phyloP scores from a whole-genome alignment of 768 basidiomycete species.

The Serendipita sp. region DNA sequence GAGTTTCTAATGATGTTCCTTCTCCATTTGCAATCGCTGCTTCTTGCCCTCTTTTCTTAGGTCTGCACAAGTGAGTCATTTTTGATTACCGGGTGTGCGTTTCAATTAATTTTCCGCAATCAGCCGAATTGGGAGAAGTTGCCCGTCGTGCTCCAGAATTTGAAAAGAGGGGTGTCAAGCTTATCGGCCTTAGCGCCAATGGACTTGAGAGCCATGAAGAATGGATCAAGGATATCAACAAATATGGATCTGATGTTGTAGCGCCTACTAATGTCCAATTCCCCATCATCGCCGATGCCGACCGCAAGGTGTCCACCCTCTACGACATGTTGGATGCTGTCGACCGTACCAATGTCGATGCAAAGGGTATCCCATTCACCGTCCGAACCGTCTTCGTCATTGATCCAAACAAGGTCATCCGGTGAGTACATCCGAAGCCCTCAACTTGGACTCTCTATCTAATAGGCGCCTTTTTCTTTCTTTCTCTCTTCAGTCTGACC shows the following conservation, averaged over 20 bases:
- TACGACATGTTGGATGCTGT: slow-evolving; percentile 97
- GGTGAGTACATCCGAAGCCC: slow-evolving; percentile 17
- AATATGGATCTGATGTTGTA: slow-evolving; percentile 44
- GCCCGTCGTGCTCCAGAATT: slow-evolving; percentile 79
- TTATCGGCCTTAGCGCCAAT: slow-evolving; percentile 90
- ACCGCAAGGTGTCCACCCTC: slow-evolving; percentile 50
- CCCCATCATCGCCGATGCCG: slow-evolving; percentile 93
- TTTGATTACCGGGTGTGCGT: too few species aligned
- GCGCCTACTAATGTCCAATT: slow-evolving; percentile 66
- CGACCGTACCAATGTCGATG: slow-evolving; percentile 78
- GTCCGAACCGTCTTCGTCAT: slow-evolving; percentile 96
- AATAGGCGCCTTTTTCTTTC: too few species aligned
- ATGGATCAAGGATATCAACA: slow-evolving; percentile 84
- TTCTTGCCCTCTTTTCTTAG: too few species aligned
- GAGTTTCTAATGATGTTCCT: too few species aligned
- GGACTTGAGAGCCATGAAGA: slow-evolving; percentile 63
- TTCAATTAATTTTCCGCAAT: too few species aligned
- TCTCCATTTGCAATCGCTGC: too few species aligned
- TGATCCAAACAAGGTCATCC: slow-evolving; percentile 91
- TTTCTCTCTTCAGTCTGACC: slow-evolving; percentile 27
- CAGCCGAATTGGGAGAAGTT: slow-evolving; percentile 59
- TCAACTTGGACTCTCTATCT: too few species aligned
- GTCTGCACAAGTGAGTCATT: slow-evolving; percentile 73
- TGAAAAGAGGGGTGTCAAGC: slow-evolving; percentile 72
- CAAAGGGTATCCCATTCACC: slow-evolving; percentile 86